Evolutionary conservation across 805 yeast genomes (phyloP), one percentile per base, ranked within the genome.

Genomic region (Naumovozyma dairenensis): DNA sequence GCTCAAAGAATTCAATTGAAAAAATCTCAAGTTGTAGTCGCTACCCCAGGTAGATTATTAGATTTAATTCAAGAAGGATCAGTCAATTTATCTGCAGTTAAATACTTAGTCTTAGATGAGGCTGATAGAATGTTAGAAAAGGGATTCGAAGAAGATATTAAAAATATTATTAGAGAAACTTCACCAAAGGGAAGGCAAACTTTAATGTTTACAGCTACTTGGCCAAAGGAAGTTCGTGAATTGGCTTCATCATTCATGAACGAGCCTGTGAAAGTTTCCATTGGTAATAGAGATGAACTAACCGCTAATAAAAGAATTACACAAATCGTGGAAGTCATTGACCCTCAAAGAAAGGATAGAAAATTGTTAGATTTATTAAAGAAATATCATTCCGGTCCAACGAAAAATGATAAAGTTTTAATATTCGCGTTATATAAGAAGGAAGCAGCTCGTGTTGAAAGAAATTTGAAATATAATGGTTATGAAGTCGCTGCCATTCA

Each of bases 221-320:
- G 98, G 98, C 99, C 99, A n/a, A 83, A 82, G 49, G 94, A 89
- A 63, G 97, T 92, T 22, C 78, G 97, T 54, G 93, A 85, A 43
- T 69, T 92, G 42, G 98, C 98, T 6, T 55, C 76, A 14, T 72
- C 80, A 5, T 92, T 80, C 61, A 82, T 92, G 94, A 73, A 70
- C 16, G 50, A 58, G 10, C 94, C 96, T n/a, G 84, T 85, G 31
- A 86, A 83, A 59, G 82, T 92, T 27, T 77, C 92, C 28, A 81
- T 92, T 53, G 98, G 98, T 51, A 81, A 92, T 59, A 74, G 93
- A 44, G 96, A 89, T 55, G 97, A 89, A 62, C 71, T 92, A 37
- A 67, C 84, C 37, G 99, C 98, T 31, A 92, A 92, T 66, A 86
- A 86, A 61, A 74, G 96, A 57, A 92, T 92, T 53, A 75, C 81